Evolutionary conservation across 2,329 filamentous ascomycete species (phyloP).

Genomic region (Tolypocladium ovalisporum): DNA sequence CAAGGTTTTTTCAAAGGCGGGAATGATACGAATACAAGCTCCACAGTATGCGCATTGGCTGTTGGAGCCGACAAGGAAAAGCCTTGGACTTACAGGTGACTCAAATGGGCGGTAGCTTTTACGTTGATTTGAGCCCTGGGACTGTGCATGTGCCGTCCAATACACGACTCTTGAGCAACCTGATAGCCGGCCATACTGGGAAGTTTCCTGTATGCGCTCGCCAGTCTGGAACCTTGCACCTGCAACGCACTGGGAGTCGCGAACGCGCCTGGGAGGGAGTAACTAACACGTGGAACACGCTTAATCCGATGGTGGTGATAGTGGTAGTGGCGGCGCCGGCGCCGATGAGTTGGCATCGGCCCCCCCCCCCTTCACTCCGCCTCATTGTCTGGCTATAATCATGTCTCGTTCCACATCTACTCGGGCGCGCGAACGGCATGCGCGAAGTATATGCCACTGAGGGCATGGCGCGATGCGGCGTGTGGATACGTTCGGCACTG

Average conservation of each 20-base stretch:
- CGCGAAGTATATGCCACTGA: too few relatives aligned
- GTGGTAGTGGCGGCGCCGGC: too few relatives aligned
- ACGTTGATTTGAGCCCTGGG: not conserved
- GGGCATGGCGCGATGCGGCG: not conserved
- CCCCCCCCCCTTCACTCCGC: too few relatives aligned
- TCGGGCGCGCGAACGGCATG: too few relatives aligned
- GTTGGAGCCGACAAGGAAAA: not conserved
- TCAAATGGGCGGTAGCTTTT: not conserved
- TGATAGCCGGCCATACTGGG: too few relatives aligned
- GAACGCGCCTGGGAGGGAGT: not conserved
- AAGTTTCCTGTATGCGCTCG: too few relatives aligned
- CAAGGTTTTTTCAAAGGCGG: not conserved
- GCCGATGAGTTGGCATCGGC: not conserved
- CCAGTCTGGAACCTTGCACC: not conserved
- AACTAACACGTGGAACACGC: too few relatives aligned
- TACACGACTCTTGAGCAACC: not conserved
- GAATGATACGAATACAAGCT: not conserved
- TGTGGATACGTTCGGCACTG: not conserved
- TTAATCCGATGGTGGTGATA: not conserved
- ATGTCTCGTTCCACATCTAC: not conserved
- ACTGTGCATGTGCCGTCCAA: too few relatives aligned
- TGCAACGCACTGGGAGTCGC: not conserved
- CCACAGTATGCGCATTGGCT: not conserved
- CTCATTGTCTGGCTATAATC: too few relatives aligned
- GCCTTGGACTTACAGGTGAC: not conserved